Conservation (phyloP, 1,284 basidiomycete species). For the Volvariella volvacea region DNA sequence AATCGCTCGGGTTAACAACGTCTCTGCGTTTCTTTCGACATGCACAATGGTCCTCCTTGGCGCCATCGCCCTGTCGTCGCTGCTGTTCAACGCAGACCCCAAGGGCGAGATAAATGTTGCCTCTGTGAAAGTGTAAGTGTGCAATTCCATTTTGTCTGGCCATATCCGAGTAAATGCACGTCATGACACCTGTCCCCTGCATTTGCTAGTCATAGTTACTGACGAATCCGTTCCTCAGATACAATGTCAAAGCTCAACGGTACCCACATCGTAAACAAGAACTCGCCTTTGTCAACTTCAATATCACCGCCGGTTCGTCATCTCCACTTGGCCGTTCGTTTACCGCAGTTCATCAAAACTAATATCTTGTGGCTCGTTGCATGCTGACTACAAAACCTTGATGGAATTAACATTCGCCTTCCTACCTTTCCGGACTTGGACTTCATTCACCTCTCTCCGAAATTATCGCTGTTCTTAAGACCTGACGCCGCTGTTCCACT, state of each 20-base stretch:
- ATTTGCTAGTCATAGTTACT: too few relatives aligned
- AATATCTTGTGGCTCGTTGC: constrained; percentile 8
- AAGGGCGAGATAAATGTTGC: constrained; percentile 51
- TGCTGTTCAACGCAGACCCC: constrained; percentile 55
- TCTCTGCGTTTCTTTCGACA: constrained; percentile 71
- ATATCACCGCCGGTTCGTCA: constrained; percentile 68
- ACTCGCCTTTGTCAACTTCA: constrained; percentile 71
- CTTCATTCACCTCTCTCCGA: background rate
- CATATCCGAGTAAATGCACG: background rate
- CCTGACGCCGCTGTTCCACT: constrained; percentile 76
- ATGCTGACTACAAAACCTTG: too few relatives aligned
- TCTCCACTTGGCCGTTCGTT: too few relatives aligned
- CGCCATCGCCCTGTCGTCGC: constrained; percentile 65
- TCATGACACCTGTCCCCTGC: background rate
- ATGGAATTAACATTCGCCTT: too few relatives aligned
- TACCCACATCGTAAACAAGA: constrained; percentile 59
- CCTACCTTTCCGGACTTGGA: background rate
- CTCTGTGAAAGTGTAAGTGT: constrained; percentile 63
- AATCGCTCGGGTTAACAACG: constrained; percentile 64
- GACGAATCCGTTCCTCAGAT: constrained; percentile 25
- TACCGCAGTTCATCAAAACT: too few relatives aligned
- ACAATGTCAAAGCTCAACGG: constrained; percentile 47
- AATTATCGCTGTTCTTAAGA: constrained; percentile 38
- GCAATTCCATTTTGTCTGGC: background rate
- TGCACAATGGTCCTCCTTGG: constrained; percentile 73